Percentiles rank a stretch among this genome's conserved stretches.
Evolutionary conservation across 805 yeast species (phyloP).

Genomic region (Brettanomyces anomalus): DNA sequence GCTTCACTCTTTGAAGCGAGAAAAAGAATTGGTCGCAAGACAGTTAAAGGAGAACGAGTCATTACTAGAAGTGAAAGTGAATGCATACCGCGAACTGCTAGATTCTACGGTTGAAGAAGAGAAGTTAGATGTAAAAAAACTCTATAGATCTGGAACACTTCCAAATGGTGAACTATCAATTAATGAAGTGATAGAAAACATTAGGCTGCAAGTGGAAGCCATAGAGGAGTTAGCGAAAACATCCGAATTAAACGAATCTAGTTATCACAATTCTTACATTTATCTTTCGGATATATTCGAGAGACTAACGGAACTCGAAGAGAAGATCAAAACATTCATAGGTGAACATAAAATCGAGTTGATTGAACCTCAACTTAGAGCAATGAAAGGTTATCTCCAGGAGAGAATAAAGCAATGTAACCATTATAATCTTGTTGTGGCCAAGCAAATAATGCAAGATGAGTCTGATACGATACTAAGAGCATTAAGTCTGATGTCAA

Average conservation of each 20-base stretch:
- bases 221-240: conserved; percentile 15
- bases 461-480: conserved; percentile 19
- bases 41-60: conserved; percentile 41
- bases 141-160: conserved; percentile 3
- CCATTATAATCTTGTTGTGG: conserved; percentile 8
- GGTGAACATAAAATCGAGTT: conserved; percentile 9
- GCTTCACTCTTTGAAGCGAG: conserved; percentile 25
- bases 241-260: conserved; percentile 11
- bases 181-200: conserved; percentile 12
- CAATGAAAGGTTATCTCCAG: conserved; percentile 7
- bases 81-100: conserved; percentile 31
- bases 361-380: conserved; percentile 8
- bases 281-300: conserved; percentile 21
- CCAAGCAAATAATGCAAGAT: conserved; percentile 13
- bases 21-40: conserved; percentile 24
- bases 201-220: conserved; percentile 18
- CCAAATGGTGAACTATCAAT: not conserved
- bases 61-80: conserved; percentile 38
- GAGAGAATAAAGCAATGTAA: conserved; percentile 10
- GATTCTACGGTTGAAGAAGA: conserved; percentile 16
- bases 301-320: conserved; percentile 16
- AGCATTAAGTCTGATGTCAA: conserved; percentile 14
- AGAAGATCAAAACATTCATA: conserved; percentile 11
- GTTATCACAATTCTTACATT: conserved; percentile 15
- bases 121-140: conserved; percentile 9